Percentiles rank a stretch among this genome's conserved stretches.
Evolutionary conservation across 345 rosid genomes (phyloP).

Genomic region (Sisymbrium altissimum): DNA sequence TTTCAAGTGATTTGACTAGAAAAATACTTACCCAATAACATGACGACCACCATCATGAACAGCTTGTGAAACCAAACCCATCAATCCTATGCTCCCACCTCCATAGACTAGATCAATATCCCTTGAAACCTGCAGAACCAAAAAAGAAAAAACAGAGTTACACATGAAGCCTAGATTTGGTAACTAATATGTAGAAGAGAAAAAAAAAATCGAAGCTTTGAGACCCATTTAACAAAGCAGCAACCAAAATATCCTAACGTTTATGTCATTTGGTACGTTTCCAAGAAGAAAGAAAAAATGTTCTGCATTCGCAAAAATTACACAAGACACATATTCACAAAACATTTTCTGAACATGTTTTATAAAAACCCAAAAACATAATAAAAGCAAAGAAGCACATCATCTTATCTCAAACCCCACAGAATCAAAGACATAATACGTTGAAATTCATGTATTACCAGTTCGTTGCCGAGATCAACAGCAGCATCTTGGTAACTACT

Average conservation of each 20-base stretch:
- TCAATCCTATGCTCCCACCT: slow-evolving; percentile 99
- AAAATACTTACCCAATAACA: slow-evolving; percentile 80
- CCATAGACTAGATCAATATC: slow-evolving; percentile 98
- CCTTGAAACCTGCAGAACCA: slow-evolving; percentile 71
- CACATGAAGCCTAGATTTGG: slow-evolving; percentile 18
- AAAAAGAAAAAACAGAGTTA: slow-evolving; percentile 15
- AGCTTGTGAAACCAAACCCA: slow-evolving; percentile 98
- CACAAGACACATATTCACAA: slow-evolving; percentile 3
- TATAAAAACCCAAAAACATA: background rate
- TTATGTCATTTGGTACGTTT: background rate
- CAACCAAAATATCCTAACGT: background rate
- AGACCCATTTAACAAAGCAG: slow-evolving; percentile 15
- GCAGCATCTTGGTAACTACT: slow-evolving; percentile 91
- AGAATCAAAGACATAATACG: background rate
- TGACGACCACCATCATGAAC: slow-evolving; percentile 99
- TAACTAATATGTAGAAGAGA: background rate
- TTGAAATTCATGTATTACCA: slow-evolving; percentile 42
- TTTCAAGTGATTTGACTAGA: background rate
- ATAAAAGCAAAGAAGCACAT: background rate
- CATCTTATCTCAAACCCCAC: background rate
- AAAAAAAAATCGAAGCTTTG: background rate
- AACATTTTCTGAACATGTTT: slow-evolving; percentile 1
- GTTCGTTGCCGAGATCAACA: slow-evolving; percentile 73
- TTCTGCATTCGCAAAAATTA: slow-evolving; percentile 9
- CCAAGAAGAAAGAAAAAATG: background rate